These are phyloP conservation scores for Ogataea polymorpha DNA, from an alignment of 805 yeast species.

Conservation along the genomic window DNA sequence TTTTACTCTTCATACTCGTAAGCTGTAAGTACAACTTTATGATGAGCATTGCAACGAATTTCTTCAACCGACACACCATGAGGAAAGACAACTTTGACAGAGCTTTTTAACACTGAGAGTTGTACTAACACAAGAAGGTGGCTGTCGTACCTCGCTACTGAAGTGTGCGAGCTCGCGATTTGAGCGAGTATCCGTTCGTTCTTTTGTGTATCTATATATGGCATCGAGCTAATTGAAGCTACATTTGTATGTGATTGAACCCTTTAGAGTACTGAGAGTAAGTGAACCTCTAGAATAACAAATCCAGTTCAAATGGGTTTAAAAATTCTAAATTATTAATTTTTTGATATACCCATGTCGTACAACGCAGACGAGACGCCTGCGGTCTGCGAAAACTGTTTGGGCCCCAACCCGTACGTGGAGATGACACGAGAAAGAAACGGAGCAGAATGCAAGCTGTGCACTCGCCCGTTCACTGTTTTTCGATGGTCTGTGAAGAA, in stretches of 20 bases:
- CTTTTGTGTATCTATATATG: no score
- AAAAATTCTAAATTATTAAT: not conserved
- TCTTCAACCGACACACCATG: conserved; percentile 36
- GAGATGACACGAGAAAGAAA: conserved; percentile 65
- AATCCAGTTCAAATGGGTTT: no score
- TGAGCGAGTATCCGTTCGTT: no score
- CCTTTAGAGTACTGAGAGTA: no score
- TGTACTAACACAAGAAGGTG: conserved; percentile 5
- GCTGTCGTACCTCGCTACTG: not conserved
- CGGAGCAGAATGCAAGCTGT: conserved; percentile 82
- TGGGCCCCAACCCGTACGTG: conserved; percentile 64
- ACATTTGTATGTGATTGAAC: not conserved
- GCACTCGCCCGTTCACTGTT: conserved; percentile 81
- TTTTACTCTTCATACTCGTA: conserved; percentile 1
- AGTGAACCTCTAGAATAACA: no score
- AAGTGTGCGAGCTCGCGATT: not conserved
- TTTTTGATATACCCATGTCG: conserved; percentile 1
- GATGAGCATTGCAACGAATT: conserved; percentile 36
- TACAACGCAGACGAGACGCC: conserved; percentile 39
- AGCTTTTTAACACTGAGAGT: conserved; percentile 40
- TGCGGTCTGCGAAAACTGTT: conserved; percentile 68
- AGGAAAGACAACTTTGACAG: conserved; percentile 31
- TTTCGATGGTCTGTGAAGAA: conserved; percentile 66
- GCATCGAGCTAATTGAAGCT: not conserved
- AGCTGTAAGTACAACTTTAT: conserved; percentile 16